Base-by-base conservation (phyloP, 371 early-diverging fungal species). In the Mortierella sp. region DNA sequence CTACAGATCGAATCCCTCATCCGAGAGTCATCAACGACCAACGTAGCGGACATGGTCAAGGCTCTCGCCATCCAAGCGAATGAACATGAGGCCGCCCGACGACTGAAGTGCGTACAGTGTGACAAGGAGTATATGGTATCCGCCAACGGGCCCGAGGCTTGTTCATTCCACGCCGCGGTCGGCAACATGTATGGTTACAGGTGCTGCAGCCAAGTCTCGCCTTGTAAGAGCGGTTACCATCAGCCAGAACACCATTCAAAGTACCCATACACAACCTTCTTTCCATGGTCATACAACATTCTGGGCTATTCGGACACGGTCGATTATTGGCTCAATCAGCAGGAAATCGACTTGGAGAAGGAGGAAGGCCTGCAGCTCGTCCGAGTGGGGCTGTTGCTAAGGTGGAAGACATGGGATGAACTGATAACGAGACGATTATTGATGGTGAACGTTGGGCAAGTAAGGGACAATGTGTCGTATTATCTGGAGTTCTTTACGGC, bases 101-200 rank as follows among this genome's bases (percentile, higher is more conserved):
- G 66, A 48, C 17, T 69, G 31, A 52, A 17, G 1, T 83, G 83
- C 49, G 80, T 83, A 9, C 83, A 83, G 48, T 83, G 83, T 48
- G 49, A 64, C 6, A 48, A 80, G 56, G 63, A 70, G 31, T 83
- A 66, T 56, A 48, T 48, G 3, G 69, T 70, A 19, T 67, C 65
- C n/a, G 31, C 54, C 19, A 83, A 83, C 50, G 79, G 69, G 9
- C 79, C 72, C 12, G 72, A 72, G 6, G 50, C 80, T 8, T 83
- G 83, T 51, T 27, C 56, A 2, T 83, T 80, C 58, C 83, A 83
- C 52, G 50, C 65, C 4, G 69, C 63, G 9, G 68, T 59, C 42
- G 78, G 78, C 34, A 64, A 50, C 42, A 42, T 67, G 14, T 37
- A 53, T 24, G 59, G 60, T 26, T 44, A 64, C 44, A 57, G 54